These are phyloP conservation scores for Angomonas deanei DNA, from an alignment of 208 protist genomes.

Conservation along the genomic window DNA sequence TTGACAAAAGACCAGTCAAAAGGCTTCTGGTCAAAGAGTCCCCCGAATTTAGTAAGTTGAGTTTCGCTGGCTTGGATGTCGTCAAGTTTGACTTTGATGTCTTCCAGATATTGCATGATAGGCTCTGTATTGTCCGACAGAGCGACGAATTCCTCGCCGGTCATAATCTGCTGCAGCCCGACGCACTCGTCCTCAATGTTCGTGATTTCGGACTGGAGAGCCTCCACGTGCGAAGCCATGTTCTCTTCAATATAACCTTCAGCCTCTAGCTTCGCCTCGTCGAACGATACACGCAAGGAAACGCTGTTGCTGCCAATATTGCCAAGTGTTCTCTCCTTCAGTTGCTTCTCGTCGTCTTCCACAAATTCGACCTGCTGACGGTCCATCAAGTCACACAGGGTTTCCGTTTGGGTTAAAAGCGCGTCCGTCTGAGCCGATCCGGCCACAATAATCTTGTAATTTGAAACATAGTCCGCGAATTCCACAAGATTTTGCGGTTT, in stretches of 20 bases:
- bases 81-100: conserved; percentile 68
- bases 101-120: conserved; percentile 79
- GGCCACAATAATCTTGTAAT: conserved; percentile 76
- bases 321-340: conserved; percentile 85
- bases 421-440: conserved; percentile 42
- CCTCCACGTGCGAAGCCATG: conserved; percentile 61
- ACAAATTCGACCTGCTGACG: conserved; percentile 83
- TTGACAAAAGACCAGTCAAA: conserved; percentile 82
- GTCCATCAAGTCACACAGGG: conserved; percentile 89
- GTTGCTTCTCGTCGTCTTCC: conserved; percentile 87
- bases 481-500: conserved; percentile 55
- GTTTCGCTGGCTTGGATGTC: conserved; percentile 66
- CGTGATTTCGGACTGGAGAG: conserved; percentile 59
- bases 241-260: conserved; percentile 89
- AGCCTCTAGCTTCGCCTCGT: conserved; percentile 73
- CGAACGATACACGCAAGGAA: conserved; percentile 79
- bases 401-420: conserved; percentile 72
- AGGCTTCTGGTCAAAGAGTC: conserved; percentile 69
- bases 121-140: conserved; percentile 78
- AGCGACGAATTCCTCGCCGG: conserved; percentile 80
- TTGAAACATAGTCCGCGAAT: conserved; percentile 84
- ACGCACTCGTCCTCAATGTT: conserved; percentile 86
- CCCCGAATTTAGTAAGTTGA: conserved; percentile 77
- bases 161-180: conserved; percentile 78
- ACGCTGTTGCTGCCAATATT: conserved; percentile 33